phyloP scores from a whole-genome alignment of 192 early-diverging fungal genomes.

The Coemansia sp. region DNA sequence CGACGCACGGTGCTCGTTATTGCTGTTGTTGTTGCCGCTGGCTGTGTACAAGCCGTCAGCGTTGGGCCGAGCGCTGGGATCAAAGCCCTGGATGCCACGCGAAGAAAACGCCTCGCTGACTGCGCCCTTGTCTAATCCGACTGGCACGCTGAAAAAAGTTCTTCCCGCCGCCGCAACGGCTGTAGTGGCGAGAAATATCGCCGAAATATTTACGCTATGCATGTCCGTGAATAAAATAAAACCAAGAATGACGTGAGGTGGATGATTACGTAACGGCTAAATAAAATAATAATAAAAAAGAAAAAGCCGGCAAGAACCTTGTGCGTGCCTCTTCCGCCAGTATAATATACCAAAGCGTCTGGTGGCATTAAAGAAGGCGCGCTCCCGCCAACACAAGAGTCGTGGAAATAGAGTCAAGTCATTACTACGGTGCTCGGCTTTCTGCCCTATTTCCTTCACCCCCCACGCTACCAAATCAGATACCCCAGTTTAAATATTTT shows the following conservation, averaged over 20 bases:
- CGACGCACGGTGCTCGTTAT: neutral
- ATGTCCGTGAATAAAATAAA: neutral
- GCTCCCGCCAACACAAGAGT: neutral
- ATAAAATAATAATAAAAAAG: neutral
- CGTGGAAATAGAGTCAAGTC: neutral
- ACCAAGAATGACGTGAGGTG: neutral
- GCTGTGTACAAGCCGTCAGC: slow-evolving; percentile 23
- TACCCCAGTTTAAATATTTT: neutral
- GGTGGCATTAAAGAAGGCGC: neutral
- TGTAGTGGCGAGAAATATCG: slow-evolving; percentile 17
- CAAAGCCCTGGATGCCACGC: slow-evolving; percentile 32
- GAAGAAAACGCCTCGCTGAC: slow-evolving; percentile 30
- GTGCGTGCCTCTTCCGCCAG: too few relatives aligned
- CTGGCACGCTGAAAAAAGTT: slow-evolving; percentile 40
- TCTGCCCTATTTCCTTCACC: neutral
- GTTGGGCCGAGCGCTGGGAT: slow-evolving; percentile 23
- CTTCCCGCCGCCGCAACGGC: slow-evolving; percentile 28
- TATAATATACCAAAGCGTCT: neutral
- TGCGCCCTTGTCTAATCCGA: slow-evolving; percentile 25
- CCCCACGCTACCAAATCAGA: neutral
- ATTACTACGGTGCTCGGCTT: neutral
- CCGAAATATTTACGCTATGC: slow-evolving; percentile 14
- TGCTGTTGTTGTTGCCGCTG: slow-evolving; percentile 4
- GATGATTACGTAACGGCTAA: neutral
- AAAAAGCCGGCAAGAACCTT: neutral